These are phyloP conservation scores for Fusarium odoratissimum DNA, from an alignment of 2,329 filamentous ascomycete species.

Conservation along the genomic window DNA sequence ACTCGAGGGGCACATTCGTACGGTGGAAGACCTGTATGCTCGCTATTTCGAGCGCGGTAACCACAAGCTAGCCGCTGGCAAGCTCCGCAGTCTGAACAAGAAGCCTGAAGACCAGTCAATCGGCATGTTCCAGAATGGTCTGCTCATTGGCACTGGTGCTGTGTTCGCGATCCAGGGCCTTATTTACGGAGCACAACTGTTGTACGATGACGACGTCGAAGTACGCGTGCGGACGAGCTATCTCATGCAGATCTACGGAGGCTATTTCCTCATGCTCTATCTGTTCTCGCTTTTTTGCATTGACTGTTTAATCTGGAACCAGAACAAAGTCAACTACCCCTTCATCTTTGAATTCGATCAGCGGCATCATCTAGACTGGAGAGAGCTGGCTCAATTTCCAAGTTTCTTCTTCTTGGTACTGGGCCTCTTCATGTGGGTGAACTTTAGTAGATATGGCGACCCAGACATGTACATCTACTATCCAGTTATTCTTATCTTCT, in stretches of 20 bases:
- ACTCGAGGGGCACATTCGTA: slow-evolving; percentile 81
- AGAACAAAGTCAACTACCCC: slow-evolving; percentile 90
- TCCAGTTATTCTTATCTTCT: slow-evolving; percentile 80
- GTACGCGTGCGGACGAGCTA: slow-evolving; percentile 70
- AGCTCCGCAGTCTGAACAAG: slow-evolving; percentile 79
- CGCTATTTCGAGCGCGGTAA: slow-evolving; percentile 95
- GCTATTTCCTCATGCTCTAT: slow-evolving; percentile 87
- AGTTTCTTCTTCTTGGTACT: slow-evolving; percentile 83
- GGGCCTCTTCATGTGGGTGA: slow-evolving; percentile 88
- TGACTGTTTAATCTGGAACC: slow-evolving; percentile 84
- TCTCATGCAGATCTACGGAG: slow-evolving; percentile 89
- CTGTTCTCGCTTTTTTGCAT: slow-evolving; percentile 87
- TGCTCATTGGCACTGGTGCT: slow-evolving; percentile 75
- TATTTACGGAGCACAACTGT: slow-evolving; percentile 67
- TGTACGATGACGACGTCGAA: slow-evolving; percentile 60
- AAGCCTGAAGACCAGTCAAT: slow-evolving; percentile 67
- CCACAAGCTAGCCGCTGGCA: slow-evolving; percentile 88
- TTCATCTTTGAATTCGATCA: slow-evolving; percentile 98
- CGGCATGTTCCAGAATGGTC: slow-evolving; percentile 69
- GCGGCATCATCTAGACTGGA: slow-evolving; percentile 88
- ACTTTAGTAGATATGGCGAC: slow-evolving; percentile 78
- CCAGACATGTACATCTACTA: slow-evolving; percentile 84
- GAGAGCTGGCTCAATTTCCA: slow-evolving; percentile 86
- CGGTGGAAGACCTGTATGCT: slow-evolving; percentile 91
- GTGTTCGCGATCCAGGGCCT: slow-evolving; percentile 76